Conservation (phyloP, 2,329 filamentous ascomycete genomes). For the Colletotrichum cuscutae region DNA sequence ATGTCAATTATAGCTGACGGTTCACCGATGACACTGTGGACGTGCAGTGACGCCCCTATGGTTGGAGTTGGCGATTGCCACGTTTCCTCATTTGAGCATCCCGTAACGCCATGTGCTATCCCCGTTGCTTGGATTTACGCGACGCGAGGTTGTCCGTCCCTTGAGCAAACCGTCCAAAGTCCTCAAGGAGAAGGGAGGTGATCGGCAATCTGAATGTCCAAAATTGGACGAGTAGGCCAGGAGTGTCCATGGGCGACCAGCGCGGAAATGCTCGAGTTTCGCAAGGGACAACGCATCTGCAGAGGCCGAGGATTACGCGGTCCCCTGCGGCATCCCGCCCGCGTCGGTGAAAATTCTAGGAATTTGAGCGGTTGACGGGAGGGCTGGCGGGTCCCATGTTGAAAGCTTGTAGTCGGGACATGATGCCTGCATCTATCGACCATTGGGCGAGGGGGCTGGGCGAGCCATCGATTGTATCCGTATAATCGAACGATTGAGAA, state of each 20-base stretch:
- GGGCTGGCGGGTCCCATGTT: background rate
- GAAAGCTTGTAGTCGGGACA: constrained; percentile 7
- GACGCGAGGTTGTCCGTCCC: background rate
- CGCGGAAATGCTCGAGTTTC: background rate
- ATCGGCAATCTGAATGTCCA: constrained; percentile 4
- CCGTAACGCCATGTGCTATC: background rate
- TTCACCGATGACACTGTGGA: background rate
- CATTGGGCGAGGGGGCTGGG: background rate
- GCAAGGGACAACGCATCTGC: background rate
- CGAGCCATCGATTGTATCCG: background rate
- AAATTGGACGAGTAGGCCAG: background rate
- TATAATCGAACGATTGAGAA: constrained; percentile 4
- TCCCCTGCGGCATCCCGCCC: constrained; percentile 1
- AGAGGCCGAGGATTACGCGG: constrained; percentile 9
- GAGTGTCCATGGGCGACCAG: background rate
- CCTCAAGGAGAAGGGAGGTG: background rate
- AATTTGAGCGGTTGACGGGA: background rate
- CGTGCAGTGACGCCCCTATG: background rate
- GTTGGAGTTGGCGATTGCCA: background rate
- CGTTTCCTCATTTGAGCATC: background rate
- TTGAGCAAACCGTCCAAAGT: background rate
- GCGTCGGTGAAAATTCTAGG: background rate
- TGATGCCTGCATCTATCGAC: background rate
- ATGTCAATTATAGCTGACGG: background rate
- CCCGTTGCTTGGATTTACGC: background rate